These are phyloP conservation scores for Solioccasus polychromus DNA, from an alignment of 768 basidiomycete genomes.

Conservation along the genomic window DNA sequence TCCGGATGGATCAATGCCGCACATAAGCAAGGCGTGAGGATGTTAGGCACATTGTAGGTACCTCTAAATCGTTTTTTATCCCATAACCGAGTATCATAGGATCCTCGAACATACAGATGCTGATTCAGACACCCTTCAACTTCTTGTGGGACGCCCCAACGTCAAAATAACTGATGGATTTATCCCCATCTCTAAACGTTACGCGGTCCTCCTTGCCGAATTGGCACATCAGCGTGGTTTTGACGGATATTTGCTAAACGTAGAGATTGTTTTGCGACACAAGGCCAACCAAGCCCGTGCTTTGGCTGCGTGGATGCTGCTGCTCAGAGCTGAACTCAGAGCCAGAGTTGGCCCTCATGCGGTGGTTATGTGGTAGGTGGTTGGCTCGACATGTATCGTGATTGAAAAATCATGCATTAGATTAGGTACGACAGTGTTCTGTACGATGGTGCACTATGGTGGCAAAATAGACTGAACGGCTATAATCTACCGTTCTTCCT, in stretches of 20 bases:
- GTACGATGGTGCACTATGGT: slow-evolving; percentile 54
- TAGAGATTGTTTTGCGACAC: slow-evolving; percentile 56
- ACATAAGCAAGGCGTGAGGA: slow-evolving; percentile 73
- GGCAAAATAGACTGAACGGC: slow-evolving; percentile 74
- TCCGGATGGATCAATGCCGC: slow-evolving; percentile 78
- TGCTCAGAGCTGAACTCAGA: slow-evolving; percentile 58
- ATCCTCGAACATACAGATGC: too few species aligned
- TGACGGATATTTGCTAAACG: slow-evolving; percentile 81
- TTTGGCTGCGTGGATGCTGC: slow-evolving; percentile 64
- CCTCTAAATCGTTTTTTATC: slow-evolving; percentile 21
- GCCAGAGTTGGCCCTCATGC: slow-evolving; percentile 62
- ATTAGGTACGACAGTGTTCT: slow-evolving; percentile 73
- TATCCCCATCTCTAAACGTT: slow-evolving; percentile 65
- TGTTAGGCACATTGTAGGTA: slow-evolving; percentile 75
- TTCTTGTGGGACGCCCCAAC: too few species aligned
- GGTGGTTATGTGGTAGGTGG: slow-evolving; percentile 63
- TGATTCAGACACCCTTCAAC: too few species aligned
- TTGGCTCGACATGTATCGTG: not conserved
- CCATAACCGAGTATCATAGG: slow-evolving; percentile 35
- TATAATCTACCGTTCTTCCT: slow-evolving; percentile 76
- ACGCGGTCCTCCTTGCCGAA: slow-evolving; percentile 65
- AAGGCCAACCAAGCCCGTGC: slow-evolving; percentile 57
- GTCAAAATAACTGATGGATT: too few species aligned
- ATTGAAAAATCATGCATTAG: not conserved
- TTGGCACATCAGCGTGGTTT: slow-evolving; percentile 74